Conservation (phyloP, 2,329 filamentous ascomycete species). For the Pyrenophora teres region DNA sequence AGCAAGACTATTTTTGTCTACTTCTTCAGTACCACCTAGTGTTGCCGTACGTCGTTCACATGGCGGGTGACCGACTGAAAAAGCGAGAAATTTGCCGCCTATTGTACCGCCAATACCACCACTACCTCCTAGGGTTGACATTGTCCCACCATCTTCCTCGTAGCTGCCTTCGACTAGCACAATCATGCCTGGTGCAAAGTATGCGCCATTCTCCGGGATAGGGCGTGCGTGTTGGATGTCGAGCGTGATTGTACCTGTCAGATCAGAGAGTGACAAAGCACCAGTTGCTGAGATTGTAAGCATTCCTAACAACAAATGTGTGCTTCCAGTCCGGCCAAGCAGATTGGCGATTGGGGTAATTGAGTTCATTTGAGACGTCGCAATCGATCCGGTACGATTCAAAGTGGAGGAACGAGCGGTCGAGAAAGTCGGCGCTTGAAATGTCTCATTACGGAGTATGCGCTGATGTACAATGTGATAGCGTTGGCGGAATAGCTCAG, state of each 20-base stretch:
- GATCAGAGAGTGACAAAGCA: slow-evolving; percentile 78
- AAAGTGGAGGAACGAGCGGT: slow-evolving; percentile 58
- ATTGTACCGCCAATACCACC: slow-evolving; percentile 87
- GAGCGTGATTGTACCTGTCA: slow-evolving; percentile 84
- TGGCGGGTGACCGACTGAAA: slow-evolving; percentile 89
- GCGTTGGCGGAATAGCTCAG: slow-evolving; percentile 81
- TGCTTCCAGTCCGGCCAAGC: slow-evolving; percentile 78
- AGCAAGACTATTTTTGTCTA: slow-evolving; percentile 45
- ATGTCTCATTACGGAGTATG: slow-evolving; percentile 88
- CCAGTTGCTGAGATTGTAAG: slow-evolving; percentile 81
- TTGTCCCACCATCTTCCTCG: slow-evolving; percentile 76
- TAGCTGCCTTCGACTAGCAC: slow-evolving; percentile 95
- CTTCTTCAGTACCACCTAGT: slow-evolving; percentile 66
- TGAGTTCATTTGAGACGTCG: slow-evolving; percentile 67
- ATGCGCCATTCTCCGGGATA: slow-evolving; percentile 83
- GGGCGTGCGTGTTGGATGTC: slow-evolving; percentile 80
- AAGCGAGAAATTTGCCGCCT: slow-evolving; percentile 87
- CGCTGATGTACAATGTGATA: slow-evolving; percentile 93
- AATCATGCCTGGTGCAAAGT: slow-evolving; percentile 96
- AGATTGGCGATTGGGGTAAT: slow-evolving; percentile 83
- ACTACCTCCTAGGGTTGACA: slow-evolving; percentile 67
- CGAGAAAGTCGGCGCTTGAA: slow-evolving; percentile 79
- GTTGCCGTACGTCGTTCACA: slow-evolving; percentile 83
- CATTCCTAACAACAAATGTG: slow-evolving; percentile 85
- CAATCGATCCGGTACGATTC: slow-evolving; percentile 62